Percentiles rank a stretch among this genome's conserved stretches.
Evolutionary conservation across 2,329 filamentous ascomycete species (phyloP).

Genomic region (Neonectria neomacrospora): DNA sequence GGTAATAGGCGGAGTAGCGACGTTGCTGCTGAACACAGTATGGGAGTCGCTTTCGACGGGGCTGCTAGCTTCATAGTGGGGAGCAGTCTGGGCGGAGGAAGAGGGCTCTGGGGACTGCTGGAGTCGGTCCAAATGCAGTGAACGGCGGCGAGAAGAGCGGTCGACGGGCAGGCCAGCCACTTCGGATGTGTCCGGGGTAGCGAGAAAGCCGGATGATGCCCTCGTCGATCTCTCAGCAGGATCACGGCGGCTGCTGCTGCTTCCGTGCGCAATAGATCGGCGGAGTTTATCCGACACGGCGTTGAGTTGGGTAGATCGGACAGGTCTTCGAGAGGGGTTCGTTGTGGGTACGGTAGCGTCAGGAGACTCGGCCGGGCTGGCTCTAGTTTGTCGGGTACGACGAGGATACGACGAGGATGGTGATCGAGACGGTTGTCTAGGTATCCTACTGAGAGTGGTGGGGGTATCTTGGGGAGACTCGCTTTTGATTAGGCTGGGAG

Average conservation of each 20-base stretch:
- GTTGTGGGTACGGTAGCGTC: slow-evolving; percentile 37
- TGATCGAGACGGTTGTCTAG: slow-evolving; percentile 48
- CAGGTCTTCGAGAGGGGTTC: slow-evolving; percentile 40
- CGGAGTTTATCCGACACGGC: slow-evolving; percentile 51
- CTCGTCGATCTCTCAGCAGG: slow-evolving; percentile 40
- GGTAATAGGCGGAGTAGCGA: slow-evolving; percentile 79
- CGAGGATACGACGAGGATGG: slow-evolving; percentile 49
- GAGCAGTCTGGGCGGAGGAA: slow-evolving; percentile 49
- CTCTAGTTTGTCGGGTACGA: slow-evolving; percentile 45
- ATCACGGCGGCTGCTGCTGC: slow-evolving; percentile 40
- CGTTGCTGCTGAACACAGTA: slow-evolving; percentile 70
- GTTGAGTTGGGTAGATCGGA: slow-evolving; percentile 45
- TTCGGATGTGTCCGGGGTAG: slow-evolving; percentile 70
- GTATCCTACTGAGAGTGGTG: slow-evolving; percentile 40
- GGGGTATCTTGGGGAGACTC: slow-evolving; percentile 45
- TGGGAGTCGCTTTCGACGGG: slow-evolving; percentile 66
- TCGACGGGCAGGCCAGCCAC: slow-evolving; percentile 45
- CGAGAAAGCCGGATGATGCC: slow-evolving; percentile 53
- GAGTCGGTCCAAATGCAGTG: slow-evolving; percentile 54
- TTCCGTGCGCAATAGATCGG: slow-evolving; percentile 46
- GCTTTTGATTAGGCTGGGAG: slow-evolving; percentile 42
- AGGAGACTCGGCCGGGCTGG: slow-evolving; percentile 47
- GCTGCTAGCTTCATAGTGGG: slow-evolving; percentile 60
- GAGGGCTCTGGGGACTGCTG: slow-evolving; percentile 59
- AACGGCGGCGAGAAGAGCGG: slow-evolving; percentile 54